Percentiles rank a stretch among this genome's conserved stretches.
phyloP scores from a whole-genome alignment of 805 yeast genomes.

The Cyberlindnera samutprakarnensis region DNA sequence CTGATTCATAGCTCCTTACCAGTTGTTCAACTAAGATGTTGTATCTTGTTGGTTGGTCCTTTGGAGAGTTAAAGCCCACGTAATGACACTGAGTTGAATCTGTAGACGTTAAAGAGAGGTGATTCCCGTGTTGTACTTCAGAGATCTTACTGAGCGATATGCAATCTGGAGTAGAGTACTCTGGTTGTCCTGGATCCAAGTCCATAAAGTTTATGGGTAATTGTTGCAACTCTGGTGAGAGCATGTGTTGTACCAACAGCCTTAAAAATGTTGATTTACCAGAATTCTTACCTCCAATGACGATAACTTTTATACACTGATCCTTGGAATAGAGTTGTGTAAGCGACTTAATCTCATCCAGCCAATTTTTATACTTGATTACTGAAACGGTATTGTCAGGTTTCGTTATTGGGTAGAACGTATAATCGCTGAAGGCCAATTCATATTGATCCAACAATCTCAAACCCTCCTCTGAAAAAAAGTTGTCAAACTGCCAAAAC shows the following conservation, averaged over 20 bases:
- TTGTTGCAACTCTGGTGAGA: slow-evolving; percentile 19
- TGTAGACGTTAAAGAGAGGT: slow-evolving; percentile 16
- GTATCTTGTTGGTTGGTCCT: slow-evolving; percentile 55
- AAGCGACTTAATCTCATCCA: slow-evolving; percentile 32
- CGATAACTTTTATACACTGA: slow-evolving; percentile 23
- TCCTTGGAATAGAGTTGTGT: slow-evolving; percentile 27
- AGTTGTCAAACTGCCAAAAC: slow-evolving; percentile 24
- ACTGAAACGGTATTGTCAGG: slow-evolving; percentile 21
- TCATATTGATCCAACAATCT: slow-evolving; percentile 18
- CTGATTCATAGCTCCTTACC: slow-evolving; percentile 25
- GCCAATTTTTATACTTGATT: slow-evolving; percentile 24
- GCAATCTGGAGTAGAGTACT: slow-evolving; percentile 64
- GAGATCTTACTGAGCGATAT: slow-evolving; percentile 43
- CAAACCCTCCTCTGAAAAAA: slow-evolving; percentile 9
- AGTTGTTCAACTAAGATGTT: slow-evolving; percentile 34
- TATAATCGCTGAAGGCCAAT: slow-evolving; percentile 23
- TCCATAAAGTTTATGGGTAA: slow-evolving; percentile 49
- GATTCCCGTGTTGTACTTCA: slow-evolving; percentile 30
- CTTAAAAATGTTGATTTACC: slow-evolving; percentile 76
- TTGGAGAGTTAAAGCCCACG: slow-evolving; percentile 65
- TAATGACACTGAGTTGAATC: slow-evolving; percentile 23
- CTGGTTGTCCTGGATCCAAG: slow-evolving; percentile 87
- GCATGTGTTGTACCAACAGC: slow-evolving; percentile 41
- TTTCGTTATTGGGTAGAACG: slow-evolving; percentile 31
- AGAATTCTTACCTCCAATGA: slow-evolving; percentile 52